These are phyloP conservation scores for Yarrowia sp. DNA, from an alignment of 805 yeast species.

Conservation along the genomic window DNA sequence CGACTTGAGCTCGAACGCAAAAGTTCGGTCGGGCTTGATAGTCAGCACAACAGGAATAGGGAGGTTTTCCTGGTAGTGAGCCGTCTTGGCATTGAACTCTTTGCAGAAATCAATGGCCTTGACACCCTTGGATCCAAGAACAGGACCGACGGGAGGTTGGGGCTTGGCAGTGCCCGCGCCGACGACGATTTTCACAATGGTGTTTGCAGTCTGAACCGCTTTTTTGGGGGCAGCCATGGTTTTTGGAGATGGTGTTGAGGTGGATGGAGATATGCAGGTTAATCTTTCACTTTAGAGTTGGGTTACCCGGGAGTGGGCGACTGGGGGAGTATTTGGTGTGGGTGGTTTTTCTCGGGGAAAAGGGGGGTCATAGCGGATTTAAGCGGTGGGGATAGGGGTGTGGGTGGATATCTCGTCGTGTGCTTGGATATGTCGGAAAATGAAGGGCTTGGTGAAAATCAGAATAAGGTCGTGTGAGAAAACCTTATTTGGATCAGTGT, in stretches of 20 bases:
- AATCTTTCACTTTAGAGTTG: conserved; percentile 16
- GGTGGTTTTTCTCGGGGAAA: neutral
- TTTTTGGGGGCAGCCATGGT: conserved; percentile 26
- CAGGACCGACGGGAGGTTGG: conserved; percentile 99
- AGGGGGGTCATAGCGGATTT: too few relatives aligned
- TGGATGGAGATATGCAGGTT: neutral
- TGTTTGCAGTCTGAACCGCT: conserved; percentile 48
- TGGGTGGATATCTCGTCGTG: too few relatives aligned
- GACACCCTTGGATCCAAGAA: conserved; percentile 96
- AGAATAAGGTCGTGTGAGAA: neutral
- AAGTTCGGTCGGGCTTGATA: conserved; percentile 89
- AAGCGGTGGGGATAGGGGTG: too few relatives aligned
- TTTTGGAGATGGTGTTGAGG: neutral
- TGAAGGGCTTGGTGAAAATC: neutral
- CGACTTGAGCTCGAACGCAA: conserved; percentile 77
- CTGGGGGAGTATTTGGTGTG: neutral
- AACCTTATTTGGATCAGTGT: neutral
- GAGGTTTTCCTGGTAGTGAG: conserved; percentile 75
- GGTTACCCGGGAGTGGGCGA: conserved; percentile 5
- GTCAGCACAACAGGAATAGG: conserved; percentile 86
- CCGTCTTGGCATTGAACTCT: conserved; percentile 96
- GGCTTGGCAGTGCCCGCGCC: conserved; percentile 99
- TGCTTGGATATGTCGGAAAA: too few relatives aligned
- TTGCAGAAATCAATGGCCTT: conserved; percentile 98
- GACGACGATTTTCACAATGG: conserved; percentile 81